These are phyloP conservation scores for Microstroma glucosiphilum DNA, from an alignment of 1,284 basidiomycete genomes.

Conservation along the genomic window DNA sequence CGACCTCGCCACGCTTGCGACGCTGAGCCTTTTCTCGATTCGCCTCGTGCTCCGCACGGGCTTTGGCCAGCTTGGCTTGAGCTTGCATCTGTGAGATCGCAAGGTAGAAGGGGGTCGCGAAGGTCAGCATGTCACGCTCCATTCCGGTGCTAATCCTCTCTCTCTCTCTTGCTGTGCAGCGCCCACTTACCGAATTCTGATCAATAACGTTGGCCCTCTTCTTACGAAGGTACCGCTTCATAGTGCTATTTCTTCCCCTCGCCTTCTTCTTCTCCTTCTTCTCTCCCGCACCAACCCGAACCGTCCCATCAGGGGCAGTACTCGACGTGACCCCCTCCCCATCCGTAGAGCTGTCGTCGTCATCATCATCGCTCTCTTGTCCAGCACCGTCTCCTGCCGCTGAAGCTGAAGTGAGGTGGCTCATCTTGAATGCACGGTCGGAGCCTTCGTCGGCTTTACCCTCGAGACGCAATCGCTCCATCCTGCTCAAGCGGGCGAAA, in stretches of 20 bases:
- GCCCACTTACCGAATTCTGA: constrained; percentile 22
- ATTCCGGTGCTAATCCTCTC: no score
- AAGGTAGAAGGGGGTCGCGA: no score
- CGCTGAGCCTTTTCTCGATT: background rate
- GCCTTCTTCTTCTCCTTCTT: constrained; percentile 42
- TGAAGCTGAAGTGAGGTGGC: background rate
- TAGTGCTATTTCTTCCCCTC: constrained; percentile 40
- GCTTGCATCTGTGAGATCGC: background rate
- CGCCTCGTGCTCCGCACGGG: background rate
- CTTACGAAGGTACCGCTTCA: constrained; percentile 44
- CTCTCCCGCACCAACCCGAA: constrained; percentile 16
- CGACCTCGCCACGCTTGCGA: constrained; percentile 2
- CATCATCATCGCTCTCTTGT: constrained; percentile 9
- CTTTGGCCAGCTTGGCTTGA: background rate
- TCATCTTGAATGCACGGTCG: background rate
- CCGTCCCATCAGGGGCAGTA: background rate
- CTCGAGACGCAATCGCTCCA: constrained; percentile 38
- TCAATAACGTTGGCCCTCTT: constrained; percentile 46
- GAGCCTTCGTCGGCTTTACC: constrained; percentile 21
- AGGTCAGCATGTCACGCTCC: no score
- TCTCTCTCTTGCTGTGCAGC: no score
- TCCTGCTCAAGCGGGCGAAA: constrained; percentile 36
- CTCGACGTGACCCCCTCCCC: constrained; percentile 13
- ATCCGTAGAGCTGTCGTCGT: constrained; percentile 9
- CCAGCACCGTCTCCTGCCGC: constrained; percentile 11